Evolutionary conservation across 768 basidiomycete species (phyloP), one percentile per base, ranked within the genome.

Genomic region (Russula sp.): DNA sequence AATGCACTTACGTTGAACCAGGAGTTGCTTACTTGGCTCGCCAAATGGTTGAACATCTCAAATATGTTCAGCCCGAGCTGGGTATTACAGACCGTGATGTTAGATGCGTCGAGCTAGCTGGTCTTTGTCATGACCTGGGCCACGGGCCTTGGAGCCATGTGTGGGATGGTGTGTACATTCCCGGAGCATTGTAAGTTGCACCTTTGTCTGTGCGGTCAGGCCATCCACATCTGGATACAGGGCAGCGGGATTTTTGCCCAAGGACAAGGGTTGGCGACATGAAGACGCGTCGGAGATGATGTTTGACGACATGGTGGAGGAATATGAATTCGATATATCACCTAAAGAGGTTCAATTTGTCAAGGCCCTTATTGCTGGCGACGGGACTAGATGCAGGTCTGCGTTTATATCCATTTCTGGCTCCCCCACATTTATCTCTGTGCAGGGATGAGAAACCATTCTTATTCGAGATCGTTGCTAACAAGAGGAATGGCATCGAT

Each of bases 141-240:
- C 91, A 92, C 68, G 91, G 91, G 0, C 91, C 91, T 0, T 92
- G 88, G 85, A 87, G 84, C 62, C 91, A 94, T 71, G 86, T 93
- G 8, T 94, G 88, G 86, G 91, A 94, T 66, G 74, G 76, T 7
- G 69, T 77, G 57, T 91, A 90, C 72, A 90, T 94, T 56, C 89
- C 89, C 0, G 61, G 68, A 4, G 84, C 83, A 1, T 65, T 83
- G 90, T 90, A 69, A 68, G 83, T 78, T n/a, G 20, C 1, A 7
- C 27, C 2, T 13, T 40, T 40, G 49, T 16, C 11, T 52, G 1
- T 32, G 7, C 22, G 0, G 8, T 13, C n/a, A 31, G 18, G 32
- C 20, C 56, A 16, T 50, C 56, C 22, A 55, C 48, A 35, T 47
- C 18, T 44, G 4, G 18, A 35, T 14, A 56, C 14, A 64, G 63